Evolutionary conservation across 129 eudicot genomes (phyloP).

Genomic region (Cynara cardunculus): DNA sequence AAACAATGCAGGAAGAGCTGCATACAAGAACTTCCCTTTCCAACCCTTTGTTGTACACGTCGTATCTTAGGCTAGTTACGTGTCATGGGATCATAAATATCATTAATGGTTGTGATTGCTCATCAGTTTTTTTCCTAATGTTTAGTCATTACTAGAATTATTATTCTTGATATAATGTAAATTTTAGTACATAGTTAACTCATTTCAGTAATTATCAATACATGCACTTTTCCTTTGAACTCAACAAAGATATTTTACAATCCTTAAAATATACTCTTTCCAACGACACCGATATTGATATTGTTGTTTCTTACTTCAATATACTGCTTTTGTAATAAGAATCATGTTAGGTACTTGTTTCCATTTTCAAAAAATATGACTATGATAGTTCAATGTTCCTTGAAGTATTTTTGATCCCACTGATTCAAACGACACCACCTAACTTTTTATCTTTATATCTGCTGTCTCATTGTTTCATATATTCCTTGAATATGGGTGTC

Average conservation of each 20-base stretch:
- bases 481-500: not conserved
- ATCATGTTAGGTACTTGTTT: not conserved
- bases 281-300: not conserved
- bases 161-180: not conserved
- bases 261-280: not conserved
- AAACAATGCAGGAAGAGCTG: no score
- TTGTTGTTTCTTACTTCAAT: not conserved
- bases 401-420: not conserved
- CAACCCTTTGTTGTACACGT: not conserved
- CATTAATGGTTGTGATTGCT: not conserved
- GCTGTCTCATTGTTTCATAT: not conserved
- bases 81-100: not conserved
- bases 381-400: no score
- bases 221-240: not conserved
- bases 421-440: not conserved
- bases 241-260: not conserved
- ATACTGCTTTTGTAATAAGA: not conserved
- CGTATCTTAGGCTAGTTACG: not conserved
- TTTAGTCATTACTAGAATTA: not conserved
- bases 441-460: not conserved
- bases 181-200: not conserved
- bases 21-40: no score
- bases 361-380: not conserved
- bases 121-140: not conserved
- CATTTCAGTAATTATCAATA: not conserved